phyloP scores from a whole-genome alignment of 495 filamentous ascomycete species.

The Aspergillus nidulans region DNA sequence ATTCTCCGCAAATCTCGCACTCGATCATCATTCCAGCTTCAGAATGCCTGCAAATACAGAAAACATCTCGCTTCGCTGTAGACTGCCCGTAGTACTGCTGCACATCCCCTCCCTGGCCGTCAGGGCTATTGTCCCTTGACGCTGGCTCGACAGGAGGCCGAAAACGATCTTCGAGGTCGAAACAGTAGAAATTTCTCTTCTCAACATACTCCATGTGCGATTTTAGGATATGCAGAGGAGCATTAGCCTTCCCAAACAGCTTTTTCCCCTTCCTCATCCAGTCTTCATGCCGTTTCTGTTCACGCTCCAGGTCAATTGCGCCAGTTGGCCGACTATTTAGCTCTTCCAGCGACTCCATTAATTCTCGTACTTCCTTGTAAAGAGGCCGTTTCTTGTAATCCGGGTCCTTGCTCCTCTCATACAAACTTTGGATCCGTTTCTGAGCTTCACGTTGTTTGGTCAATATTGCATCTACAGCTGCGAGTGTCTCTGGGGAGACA shows the following conservation, averaged over 20 bases:
- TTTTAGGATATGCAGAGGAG: slow-evolving; percentile 88
- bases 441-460: slow-evolving; percentile 96
- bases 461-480: slow-evolving; percentile 83
- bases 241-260: slow-evolving; percentile 97
- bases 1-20: slow-evolving; percentile 96
- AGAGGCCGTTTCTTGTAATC: slow-evolving; percentile 78
- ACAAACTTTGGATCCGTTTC: slow-evolving; percentile 74
- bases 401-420: slow-evolving; percentile 66
- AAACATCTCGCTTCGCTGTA: slow-evolving; percentile 65
- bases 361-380: slow-evolving; percentile 85
- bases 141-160: slow-evolving; percentile 87
- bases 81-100: slow-evolving; percentile 36
- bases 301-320: slow-evolving; percentile 88
- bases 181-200: slow-evolving; percentile 83
- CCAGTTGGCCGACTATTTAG: slow-evolving; percentile 88
- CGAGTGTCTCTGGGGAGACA: slow-evolving; percentile 74
- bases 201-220: slow-evolving; percentile 92
- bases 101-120: slow-evolving; percentile 53
- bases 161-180: slow-evolving; percentile 86
- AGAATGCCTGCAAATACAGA: slow-evolving; percentile 90
- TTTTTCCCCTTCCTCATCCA: slow-evolving; percentile 99
- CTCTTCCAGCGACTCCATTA: slow-evolving; percentile 80
- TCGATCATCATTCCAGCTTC: slow-evolving; percentile 99
- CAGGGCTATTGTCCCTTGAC: slow-evolving; percentile 78
- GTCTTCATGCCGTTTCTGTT: slow-evolving; percentile 94